A percentile compares a stretch with the other conserved stretches of the same genome.
phyloP scores from a whole-genome alignment of 305 asterid genomes.

The Fraxinus paxiana region DNA sequence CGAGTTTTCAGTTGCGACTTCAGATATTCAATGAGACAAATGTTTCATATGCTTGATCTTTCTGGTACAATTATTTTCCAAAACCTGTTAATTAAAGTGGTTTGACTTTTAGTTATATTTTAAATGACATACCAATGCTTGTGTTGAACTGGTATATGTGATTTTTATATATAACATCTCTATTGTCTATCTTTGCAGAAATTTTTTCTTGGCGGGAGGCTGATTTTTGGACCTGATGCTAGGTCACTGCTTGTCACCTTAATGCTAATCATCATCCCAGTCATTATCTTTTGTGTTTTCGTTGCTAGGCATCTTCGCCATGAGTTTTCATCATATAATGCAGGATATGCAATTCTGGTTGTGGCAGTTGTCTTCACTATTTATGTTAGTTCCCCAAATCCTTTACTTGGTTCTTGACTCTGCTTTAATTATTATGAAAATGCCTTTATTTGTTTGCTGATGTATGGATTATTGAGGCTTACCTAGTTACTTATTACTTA shows the following conservation, averaged over 20 bases:
- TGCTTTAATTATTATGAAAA: slow-evolving; percentile 2
- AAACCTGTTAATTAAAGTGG: background rate
- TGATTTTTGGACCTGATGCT: slow-evolving; percentile 98
- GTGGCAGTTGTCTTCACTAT: slow-evolving; percentile 68
- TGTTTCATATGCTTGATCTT: background rate
- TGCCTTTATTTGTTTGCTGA: slow-evolving; percentile 13
- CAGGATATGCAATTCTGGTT: slow-evolving; percentile 76
- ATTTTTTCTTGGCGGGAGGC: slow-evolving; percentile 83
- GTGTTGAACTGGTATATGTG: slow-evolving; percentile 15
- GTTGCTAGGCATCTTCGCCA: slow-evolving; percentile 97
- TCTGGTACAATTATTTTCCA: background rate
- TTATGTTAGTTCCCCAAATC: slow-evolving; percentile 54
- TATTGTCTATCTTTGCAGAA: slow-evolving; percentile 52
- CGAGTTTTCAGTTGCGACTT: background rate
- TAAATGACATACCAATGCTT: slow-evolving; percentile 8
- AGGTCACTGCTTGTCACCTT: slow-evolving; percentile 82
- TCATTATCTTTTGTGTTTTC: slow-evolving; percentile 73
- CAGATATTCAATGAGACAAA: background rate
- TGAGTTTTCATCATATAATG: slow-evolving; percentile 63
- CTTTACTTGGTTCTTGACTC: slow-evolving; percentile 21
- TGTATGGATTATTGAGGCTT: slow-evolving; percentile 9
- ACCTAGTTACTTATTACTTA: slow-evolving; percentile 12
- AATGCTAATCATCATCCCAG: slow-evolving; percentile 70
- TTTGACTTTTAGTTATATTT: background rate
- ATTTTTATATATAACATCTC: slow-evolving; percentile 13